phyloP scores from a whole-genome alignment of 257 asterid genomes.

The Leonotis leonurus region DNA sequence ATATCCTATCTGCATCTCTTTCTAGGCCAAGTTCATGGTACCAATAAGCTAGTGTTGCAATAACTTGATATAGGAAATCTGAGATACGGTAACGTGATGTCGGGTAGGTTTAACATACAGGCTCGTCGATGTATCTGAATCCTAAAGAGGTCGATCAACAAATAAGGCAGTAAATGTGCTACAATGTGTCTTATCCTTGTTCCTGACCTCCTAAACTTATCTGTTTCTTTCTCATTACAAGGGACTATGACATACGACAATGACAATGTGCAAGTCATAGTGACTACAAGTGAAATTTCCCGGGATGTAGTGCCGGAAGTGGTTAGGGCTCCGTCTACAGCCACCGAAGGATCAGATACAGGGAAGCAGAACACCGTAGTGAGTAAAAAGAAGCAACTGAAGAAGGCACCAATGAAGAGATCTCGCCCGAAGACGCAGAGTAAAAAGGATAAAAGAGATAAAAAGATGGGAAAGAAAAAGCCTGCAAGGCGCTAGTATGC shows the following conservation, averaged over 20 bases:
- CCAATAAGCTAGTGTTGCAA: neutral
- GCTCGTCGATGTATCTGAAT: neutral
- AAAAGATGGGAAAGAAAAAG: conserved; percentile 56
- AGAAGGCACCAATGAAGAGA: conserved; percentile 42
- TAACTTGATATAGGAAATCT: neutral
- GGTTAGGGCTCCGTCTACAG: conserved; percentile 13
- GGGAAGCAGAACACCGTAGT: conserved; percentile 34
- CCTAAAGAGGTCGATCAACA: neutral
- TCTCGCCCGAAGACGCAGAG: conserved; percentile 53
- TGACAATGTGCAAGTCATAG: conserved; percentile 64
- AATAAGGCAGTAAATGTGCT: neutral
- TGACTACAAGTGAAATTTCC: conserved; percentile 72
- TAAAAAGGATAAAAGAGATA: conserved; percentile 74
- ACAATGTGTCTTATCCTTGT: too few relatives aligned
- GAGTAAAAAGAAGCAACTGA: conserved; percentile 40
- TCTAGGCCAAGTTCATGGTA: neutral
- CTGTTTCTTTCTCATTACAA: conserved; percentile 21
- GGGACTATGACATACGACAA: conserved; percentile 62
- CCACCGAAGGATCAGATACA: conserved; percentile 26
- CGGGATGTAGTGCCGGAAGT: conserved; percentile 35
- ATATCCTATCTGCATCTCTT: neutral
- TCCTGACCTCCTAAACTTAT: neutral
- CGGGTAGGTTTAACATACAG: neutral
- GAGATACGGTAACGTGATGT: neutral
- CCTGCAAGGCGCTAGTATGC: conserved; percentile 30